Conservation (phyloP, 2,329 filamentous ascomycete genomes). For the Dactylellina haptotyla region DNA sequence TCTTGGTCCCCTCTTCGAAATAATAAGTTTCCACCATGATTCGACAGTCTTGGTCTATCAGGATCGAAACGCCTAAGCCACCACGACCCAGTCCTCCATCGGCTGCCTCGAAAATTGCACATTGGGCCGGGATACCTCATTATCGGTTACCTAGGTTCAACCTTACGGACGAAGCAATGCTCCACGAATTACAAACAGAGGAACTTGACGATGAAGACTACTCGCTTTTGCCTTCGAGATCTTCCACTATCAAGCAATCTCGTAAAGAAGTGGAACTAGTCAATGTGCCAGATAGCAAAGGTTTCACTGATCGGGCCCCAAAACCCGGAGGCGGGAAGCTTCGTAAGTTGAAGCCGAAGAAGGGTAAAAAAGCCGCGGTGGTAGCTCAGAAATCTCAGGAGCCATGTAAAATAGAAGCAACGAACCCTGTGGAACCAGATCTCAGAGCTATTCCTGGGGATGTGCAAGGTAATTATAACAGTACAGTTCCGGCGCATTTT, state of each 20-base stretch:
- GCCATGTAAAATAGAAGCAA: neutral
- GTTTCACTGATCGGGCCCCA: constrained; percentile 27
- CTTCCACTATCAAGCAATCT: constrained; percentile 30
- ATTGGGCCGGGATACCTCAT: constrained; percentile 50
- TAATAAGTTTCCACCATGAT: constrained; percentile 29
- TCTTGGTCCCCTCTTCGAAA: neutral
- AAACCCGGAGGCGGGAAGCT: constrained; percentile 30
- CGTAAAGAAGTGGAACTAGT: constrained; percentile 30
- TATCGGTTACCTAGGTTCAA: constrained; percentile 51
- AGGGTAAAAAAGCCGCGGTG: neutral
- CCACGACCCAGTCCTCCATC: constrained; percentile 27
- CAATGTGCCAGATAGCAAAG: constrained; percentile 32
- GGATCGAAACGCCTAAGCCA: constrained; percentile 47
- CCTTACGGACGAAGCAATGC: constrained; percentile 43
- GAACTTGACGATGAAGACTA: constrained; percentile 48
- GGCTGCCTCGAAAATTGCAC: constrained; percentile 32
- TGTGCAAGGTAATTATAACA: constrained; percentile 1
- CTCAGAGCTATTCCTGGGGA: constrained; percentile 3
- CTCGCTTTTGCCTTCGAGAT: constrained; percentile 28
- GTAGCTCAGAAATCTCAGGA: neutral
- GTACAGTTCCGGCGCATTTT: constrained; percentile 36
- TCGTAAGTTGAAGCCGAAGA: constrained; percentile 23
- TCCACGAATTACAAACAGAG: constrained; percentile 46
- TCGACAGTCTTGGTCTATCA: constrained; percentile 48
- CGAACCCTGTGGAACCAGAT: constrained; percentile 2